Base-by-base conservation (phyloP, 2,329 filamentous ascomycete genomes). In the Talaromyces sp. region DNA sequence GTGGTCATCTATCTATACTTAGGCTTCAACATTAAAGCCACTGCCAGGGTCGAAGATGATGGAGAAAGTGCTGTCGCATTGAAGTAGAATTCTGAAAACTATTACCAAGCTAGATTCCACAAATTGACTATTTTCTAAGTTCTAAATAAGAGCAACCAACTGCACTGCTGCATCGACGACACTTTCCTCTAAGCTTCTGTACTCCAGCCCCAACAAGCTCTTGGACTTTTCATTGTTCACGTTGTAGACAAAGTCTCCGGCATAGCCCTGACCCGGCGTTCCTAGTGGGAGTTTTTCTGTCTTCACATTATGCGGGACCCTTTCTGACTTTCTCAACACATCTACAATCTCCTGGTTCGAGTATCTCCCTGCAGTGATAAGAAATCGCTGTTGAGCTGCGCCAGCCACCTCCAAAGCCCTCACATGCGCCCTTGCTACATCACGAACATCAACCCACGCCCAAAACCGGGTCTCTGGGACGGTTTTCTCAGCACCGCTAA, bases 401-500 rank as follows among this genome's bases (percentile, higher is more conserved):
- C 72, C 74, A 2, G 67, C 65, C 13, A 71, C 67, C 57, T 78
- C 76, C 6, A 74, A 70, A 5, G 77, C 75, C 33, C 71, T 68
- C 10, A 76, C 70, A 62, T 79, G 77, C 4, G 76, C 75, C 15
- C 77, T 66, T 2, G 73, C 77, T 6, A 78, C 63, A 61, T 79
- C 77, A 2, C 77, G 70, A 2, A 78, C 77, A 71, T 78, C 66
- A 9, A 86, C 82, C 72, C 82, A 88, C 0, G 83, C 76, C 65
- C 78, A 85, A 1, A 83, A 81, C 0, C 80, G 81, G 0, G 84
- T 88, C 15, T 22, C 9, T 0, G 84, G 78, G 0, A 82, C 36
- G 1, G 81, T 73, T 63, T 82, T 84, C 8, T 55, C 44, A 59
- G 82, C 81, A 22, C 88, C 88, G 2, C 78, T 80, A 8, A 87